These are phyloP conservation scores for Carex littledalei DNA, from an alignment of 176 grass and related monocot species.

Conservation along the genomic window DNA sequence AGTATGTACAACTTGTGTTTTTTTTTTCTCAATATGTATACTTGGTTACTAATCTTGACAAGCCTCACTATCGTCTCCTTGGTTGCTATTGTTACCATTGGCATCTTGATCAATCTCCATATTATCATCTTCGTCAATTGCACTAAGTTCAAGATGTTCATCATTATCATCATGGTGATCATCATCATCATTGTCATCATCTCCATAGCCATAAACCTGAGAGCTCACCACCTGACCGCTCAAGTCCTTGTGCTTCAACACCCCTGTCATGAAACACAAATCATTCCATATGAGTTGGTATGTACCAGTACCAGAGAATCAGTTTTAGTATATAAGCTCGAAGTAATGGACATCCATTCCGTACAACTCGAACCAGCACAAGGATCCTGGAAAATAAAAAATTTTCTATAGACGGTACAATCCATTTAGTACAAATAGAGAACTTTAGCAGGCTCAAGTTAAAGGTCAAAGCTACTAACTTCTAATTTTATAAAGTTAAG, in stretches of 20 bases:
- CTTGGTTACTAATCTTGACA: constrained; percentile 13
- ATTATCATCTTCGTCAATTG: constrained; percentile 26
- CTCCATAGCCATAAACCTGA: constrained; percentile 48
- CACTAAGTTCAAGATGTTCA: constrained; percentile 2
- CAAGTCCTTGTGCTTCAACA: constrained; percentile 79
- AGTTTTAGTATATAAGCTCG: not conserved
- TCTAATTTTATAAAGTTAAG: not conserved
- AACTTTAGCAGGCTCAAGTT: not conserved
- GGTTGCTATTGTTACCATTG: constrained; percentile 12
- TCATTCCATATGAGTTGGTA: not conserved
- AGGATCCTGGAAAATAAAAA: not conserved
- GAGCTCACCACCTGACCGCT: constrained; percentile 73
- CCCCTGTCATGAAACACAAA: constrained; percentile 31
- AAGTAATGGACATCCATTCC: not conserved
- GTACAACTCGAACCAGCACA: not conserved
- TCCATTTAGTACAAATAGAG: not conserved
- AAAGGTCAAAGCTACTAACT: not conserved
- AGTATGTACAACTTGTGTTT: not conserved
- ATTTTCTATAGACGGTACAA: not conserved
- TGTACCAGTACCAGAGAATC: not conserved
- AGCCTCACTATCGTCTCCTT: constrained; percentile 26
- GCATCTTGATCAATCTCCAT: constrained; percentile 30
- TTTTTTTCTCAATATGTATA: not conserved
- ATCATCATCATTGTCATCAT: constrained; percentile 27
- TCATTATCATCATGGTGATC: constrained; percentile 21